Base-by-base conservation (phyloP, 2,329 filamentous ascomycete genomes). In the Neofusicoccum kwambonambiense region DNA sequence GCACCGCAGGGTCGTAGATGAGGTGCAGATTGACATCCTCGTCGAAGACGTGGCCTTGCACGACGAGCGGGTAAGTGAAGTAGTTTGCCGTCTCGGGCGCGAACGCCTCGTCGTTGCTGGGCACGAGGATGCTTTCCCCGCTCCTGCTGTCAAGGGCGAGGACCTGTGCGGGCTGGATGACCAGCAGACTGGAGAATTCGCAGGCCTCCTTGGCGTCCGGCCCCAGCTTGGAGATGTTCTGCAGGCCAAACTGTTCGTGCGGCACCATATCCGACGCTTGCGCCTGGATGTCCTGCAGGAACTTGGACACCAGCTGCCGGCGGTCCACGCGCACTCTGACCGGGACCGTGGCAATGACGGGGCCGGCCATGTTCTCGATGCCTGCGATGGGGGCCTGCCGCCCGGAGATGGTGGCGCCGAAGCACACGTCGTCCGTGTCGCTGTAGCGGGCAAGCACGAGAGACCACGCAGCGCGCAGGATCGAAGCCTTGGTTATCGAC, bases 391-490 rank as follows among this genome's bases (percentile, higher is more conserved):
- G 27, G 12, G 49, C 87, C 57, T 88, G 84, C 0, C 89, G 88
- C 66, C 83, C 87, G 49, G 88, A 87, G 1, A 90, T 87, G 69
- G 31, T 35, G 49, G 88, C 85, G 31, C 87, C 87, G 67, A 90
- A 90, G 9, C 87, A 81, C 34, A 35, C 19, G 34, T 35, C 27
- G 8, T 15, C 27, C 27, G 27, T 35, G 50, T 35, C 50, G 50
- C 35, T 35, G 27, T 35, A 52, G 50, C 50, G 31, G 50, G 50
- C 31, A 7, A 49, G 45, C 17, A 49, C 45, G 45, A 49, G 45
- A 17, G 45, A 49, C 45, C 45, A 49, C 17, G 45, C 45, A n/a
- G 45, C 45, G 9, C 45, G 22, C 45, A 49, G 45, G 45, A 49
- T 49, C 45, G 45, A 22, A 19, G 45, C 45, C 27, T 49, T 49